Evolutionary conservation across 2,329 filamentous ascomycete species (phyloP).

Genomic region (Fusarium begoniae): DNA sequence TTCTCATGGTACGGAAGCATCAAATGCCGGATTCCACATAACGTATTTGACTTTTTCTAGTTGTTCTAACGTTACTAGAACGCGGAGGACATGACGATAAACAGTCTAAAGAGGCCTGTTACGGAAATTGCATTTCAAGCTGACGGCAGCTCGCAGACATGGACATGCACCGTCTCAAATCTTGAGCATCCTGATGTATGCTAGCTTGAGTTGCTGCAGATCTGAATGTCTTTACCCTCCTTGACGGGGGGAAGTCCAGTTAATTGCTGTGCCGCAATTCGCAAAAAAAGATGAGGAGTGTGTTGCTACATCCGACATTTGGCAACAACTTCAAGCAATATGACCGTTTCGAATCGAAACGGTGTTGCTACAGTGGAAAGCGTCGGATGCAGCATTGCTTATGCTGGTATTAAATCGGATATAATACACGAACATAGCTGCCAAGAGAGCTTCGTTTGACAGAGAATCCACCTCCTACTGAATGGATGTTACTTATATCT

Average conservation of each 20-base stretch:
- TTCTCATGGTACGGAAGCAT: background rate
- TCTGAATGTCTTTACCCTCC: background rate
- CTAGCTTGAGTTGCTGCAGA: background rate
- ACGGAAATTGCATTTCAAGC: background rate
- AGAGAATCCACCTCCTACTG: background rate
- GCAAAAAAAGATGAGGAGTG: background rate
- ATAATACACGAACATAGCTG: background rate
- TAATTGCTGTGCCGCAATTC: constrained; percentile 13
- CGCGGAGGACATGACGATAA: background rate
- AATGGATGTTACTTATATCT: background rate
- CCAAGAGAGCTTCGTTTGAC: background rate
- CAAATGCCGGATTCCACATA: background rate
- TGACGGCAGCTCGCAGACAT: background rate
- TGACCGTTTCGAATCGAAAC: constrained; percentile 9
- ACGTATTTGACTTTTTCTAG: background rate
- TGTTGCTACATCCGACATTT: background rate
- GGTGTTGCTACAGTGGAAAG: background rate
- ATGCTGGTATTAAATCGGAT: background rate
- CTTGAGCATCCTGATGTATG: background rate
- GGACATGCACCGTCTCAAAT: background rate
- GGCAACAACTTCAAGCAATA: background rate
- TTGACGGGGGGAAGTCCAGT: background rate
- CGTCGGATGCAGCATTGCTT: background rate
- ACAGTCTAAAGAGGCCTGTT: background rate
- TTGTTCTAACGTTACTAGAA: background rate